Conservation (phyloP, 495 filamentous ascomycete genomes). For the Talaromyces wortmannii region DNA sequence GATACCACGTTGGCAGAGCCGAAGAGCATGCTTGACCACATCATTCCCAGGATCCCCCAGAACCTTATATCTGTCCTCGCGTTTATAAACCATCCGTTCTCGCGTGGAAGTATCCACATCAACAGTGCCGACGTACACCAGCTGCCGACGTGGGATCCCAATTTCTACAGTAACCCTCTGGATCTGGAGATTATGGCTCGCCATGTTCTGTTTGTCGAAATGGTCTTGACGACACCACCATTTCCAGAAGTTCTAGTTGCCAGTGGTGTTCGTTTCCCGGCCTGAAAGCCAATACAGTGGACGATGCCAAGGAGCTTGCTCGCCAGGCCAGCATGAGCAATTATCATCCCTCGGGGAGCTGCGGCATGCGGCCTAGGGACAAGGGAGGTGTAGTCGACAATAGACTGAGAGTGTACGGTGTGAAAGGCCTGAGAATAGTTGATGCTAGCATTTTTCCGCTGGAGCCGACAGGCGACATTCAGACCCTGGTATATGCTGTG, state of each 20-base stretch:
- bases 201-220: slow-evolving; percentile 32
- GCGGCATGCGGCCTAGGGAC: slow-evolving; percentile 18
- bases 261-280: not conserved
- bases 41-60: slow-evolving; percentile 9
- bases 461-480: slow-evolving; percentile 39
- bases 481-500: slow-evolving; percentile 44
- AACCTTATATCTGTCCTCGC: slow-evolving; percentile 13
- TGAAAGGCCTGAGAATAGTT: slow-evolving; percentile 37
- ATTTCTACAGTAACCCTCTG: slow-evolving; percentile 17
- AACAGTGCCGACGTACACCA: slow-evolving; percentile 20
- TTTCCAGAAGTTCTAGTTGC: slow-evolving; percentile 21
- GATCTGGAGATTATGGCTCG: slow-evolving; percentile 38
- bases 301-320: slow-evolving; percentile 6
- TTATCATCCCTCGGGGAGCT: not conserved
- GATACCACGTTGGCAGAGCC: not conserved
- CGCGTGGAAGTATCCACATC: slow-evolving; percentile 53
- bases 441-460: slow-evolving; percentile 51
- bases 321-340: not conserved
- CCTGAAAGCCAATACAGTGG: slow-evolving; percentile 7
- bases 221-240: slow-evolving; percentile 26
- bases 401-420: slow-evolving; percentile 41
- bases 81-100: slow-evolving; percentile 30
- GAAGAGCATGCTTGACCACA: slow-evolving; percentile 23
- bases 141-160: slow-evolving; percentile 25
- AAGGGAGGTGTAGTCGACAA: slow-evolving; percentile 34